Conservation (phyloP, 169 alveolate genomes). For the Plasmodium gaboni region DNA sequence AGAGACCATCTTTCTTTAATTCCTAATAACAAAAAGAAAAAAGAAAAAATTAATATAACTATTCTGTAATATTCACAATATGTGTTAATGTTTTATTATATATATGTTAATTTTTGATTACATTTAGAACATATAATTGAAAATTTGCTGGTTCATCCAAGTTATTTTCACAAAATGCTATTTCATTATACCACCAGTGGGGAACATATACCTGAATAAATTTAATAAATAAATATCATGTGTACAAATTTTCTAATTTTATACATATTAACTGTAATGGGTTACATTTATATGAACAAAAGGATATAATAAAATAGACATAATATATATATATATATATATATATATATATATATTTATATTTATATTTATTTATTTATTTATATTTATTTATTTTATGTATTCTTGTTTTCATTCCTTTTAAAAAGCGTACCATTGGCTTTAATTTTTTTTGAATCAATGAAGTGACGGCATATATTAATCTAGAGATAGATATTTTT, state of each 20-base stretch:
- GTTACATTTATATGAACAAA: no score
- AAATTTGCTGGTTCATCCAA: constrained; percentile 36
- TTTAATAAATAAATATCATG: constrained; percentile 6
- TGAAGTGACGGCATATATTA: constrained; percentile 67
- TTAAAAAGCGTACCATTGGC: constrained; percentile 55
- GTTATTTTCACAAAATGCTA: constrained; percentile 40
- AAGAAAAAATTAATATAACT: neutral
- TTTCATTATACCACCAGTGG: constrained; percentile 72
- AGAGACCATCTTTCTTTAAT: constrained; percentile 55
- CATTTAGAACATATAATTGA: constrained; percentile 48
- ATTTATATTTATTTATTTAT: neutral
- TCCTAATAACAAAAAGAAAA: constrained; percentile 15
- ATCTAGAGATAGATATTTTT: constrained; percentile 34
- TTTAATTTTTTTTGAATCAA: constrained; percentile 28
- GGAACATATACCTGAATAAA: constrained; percentile 60
- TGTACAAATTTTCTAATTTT: neutral
- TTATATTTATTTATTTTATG: no score
- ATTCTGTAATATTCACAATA: no score
- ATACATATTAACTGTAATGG: neutral
- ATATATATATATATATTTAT: constrained; percentile 5
- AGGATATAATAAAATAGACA: no score
- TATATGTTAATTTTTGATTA: constrained; percentile 2
- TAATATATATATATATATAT: neutral
- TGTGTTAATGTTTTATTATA: neutral
- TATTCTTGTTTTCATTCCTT: no score